These are phyloP conservation scores for Dipodascus albidus DNA, from an alignment of 805 yeast genomes.

Conservation along the genomic window DNA sequence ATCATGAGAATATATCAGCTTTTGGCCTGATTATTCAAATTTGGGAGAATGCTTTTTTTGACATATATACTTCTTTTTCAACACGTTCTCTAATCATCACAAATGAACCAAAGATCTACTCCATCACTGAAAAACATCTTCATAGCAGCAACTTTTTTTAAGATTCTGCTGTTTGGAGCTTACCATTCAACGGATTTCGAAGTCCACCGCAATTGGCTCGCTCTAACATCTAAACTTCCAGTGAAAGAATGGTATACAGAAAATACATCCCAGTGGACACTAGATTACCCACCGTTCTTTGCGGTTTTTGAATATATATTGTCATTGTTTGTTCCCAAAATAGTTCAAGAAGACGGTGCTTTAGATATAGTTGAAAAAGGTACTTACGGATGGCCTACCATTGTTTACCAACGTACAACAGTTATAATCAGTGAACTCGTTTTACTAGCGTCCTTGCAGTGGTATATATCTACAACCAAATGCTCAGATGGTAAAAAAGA, in stretches of 20 bases:
- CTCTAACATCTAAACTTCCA: constrained; percentile 73
- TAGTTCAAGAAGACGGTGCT: constrained; percentile 64
- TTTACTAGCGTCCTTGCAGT: constrained; percentile 58
- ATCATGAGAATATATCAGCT: no score
- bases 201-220: constrained; percentile 95
- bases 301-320: constrained; percentile 88
- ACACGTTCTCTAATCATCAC: neutral
- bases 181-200: constrained; percentile 95
- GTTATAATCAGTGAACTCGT: constrained; percentile 71
- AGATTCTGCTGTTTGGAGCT: constrained; percentile 56
- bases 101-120: constrained; percentile 2
- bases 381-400: constrained; percentile 62
- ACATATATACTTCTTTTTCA: no score
- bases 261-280: constrained; percentile 76
- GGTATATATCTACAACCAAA: constrained; percentile 39
- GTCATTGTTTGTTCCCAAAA: constrained; percentile 55
- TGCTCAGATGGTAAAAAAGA: constrained; percentile 6
- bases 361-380: constrained; percentile 58
- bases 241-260: constrained; percentile 75
- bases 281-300: constrained; percentile 96
- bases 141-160: constrained; percentile 50
- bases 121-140: constrained; percentile 51
- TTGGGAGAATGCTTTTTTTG: neutral
- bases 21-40: neutral
- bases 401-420: constrained; percentile 69